Evolutionary conservation across 2,329 filamentous ascomycete genomes (phyloP).

Genomic region (Dissoconium aciculare): DNA sequence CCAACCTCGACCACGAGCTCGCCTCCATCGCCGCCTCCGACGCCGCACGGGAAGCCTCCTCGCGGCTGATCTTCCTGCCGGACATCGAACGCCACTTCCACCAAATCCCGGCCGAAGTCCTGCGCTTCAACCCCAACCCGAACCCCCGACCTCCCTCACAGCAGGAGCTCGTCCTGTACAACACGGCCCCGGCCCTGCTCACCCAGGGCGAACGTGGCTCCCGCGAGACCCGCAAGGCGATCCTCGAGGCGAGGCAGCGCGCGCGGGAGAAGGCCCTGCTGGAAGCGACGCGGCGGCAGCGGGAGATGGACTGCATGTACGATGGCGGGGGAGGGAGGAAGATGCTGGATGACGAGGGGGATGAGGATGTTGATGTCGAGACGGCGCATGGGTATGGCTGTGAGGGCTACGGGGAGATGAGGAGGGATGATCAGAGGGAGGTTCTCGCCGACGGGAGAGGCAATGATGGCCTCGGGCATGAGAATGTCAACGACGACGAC

Average conservation of each 20-base stretch:
- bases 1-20: constrained; percentile 78
- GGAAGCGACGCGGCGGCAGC: constrained; percentile 18
- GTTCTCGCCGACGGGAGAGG: too few species aligned
- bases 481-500: constrained; percentile 32
- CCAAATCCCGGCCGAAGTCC: constrained; percentile 52
- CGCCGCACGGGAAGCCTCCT: constrained; percentile 30
- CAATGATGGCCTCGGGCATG: too few species aligned
- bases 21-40: constrained; percentile 49
- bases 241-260: constrained; percentile 62
- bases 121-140: constrained; percentile 39
- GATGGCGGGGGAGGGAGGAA: too few species aligned
- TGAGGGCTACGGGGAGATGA: constrained; percentile 14
- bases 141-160: too few species aligned
- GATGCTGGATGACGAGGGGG: not conserved
- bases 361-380: constrained; percentile 13
- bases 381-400: constrained; percentile 22
- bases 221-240: constrained; percentile 61
- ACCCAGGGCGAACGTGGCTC: constrained; percentile 61
- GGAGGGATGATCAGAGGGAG: too few species aligned
- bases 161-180: constrained; percentile 71
- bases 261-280: constrained; percentile 39
- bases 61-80: constrained; percentile 58
- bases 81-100: constrained; percentile 72
- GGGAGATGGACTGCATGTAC: constrained; percentile 21
- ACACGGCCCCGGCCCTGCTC: constrained; percentile 54